These are phyloP conservation scores for Citrus australasica DNA, from an alignment of 345 rosid species.

Conservation along the genomic window DNA sequence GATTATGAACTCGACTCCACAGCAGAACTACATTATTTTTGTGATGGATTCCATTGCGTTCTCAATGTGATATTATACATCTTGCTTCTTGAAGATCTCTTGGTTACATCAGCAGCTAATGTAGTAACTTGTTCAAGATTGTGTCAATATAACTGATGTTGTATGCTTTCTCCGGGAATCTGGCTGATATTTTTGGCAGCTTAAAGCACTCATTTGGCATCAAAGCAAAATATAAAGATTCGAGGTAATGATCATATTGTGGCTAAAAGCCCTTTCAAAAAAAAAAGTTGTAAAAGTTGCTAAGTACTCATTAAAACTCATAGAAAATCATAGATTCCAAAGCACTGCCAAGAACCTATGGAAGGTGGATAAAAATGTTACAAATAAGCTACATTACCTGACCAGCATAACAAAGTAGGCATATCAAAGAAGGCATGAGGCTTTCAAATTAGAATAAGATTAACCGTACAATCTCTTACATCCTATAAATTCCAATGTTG, in stretches of 20 bases:
- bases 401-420: not conserved
- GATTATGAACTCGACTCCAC: conserved; percentile 36
- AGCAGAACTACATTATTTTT: not conserved
- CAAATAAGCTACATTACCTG: not conserved
- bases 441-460: not conserved
- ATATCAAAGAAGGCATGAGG: too few relatives aligned
- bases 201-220: too few relatives aligned
- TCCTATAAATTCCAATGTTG: not conserved
- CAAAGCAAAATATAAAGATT: not conserved
- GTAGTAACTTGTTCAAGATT: too few relatives aligned
- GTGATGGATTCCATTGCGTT: too few relatives aligned
- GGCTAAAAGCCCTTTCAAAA: not conserved
- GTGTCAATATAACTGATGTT: too few relatives aligned
- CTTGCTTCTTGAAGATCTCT: not conserved
- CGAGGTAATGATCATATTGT: not conserved
- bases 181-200: too few relatives aligned
- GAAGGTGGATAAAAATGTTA: not conserved
- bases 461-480: not conserved
- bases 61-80: not conserved
- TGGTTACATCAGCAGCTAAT: not conserved
- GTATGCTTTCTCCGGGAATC: too few relatives aligned
- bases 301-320: not conserved
- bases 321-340: not conserved
- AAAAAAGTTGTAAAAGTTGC: too few relatives aligned
- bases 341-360: not conserved